A percentile compares a stretch with the other conserved stretches of the same genome.
These are phyloP conservation scores for Gossypium bickii DNA, from an alignment of 345 rosid genomes.

Conservation along the genomic window DNA sequence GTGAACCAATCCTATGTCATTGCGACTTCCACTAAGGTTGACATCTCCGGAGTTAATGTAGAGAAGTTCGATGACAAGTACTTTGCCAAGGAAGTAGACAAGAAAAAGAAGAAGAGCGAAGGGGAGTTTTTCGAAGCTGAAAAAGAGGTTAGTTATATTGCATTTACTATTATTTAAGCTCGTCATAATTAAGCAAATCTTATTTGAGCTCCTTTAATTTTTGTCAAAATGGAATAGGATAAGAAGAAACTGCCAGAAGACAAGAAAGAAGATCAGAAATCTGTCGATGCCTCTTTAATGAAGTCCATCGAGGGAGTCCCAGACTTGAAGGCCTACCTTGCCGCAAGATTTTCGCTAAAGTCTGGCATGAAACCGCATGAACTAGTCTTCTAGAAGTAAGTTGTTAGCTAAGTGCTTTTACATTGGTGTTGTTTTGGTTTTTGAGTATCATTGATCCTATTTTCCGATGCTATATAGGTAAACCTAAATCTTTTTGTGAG, in stretches of 20 bases:
- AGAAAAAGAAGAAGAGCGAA: constrained; percentile 73
- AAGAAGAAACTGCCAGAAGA: constrained; percentile 55
- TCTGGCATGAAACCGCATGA: constrained; percentile 83
- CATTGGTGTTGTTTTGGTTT: constrained; percentile 12
- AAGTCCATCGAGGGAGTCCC: constrained; percentile 63
- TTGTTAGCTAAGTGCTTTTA: constrained; percentile 6
- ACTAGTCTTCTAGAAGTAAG: constrained; percentile 52
- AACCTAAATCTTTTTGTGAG: not conserved
- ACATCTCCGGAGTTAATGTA: constrained; percentile 44
- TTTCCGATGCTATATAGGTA: not conserved
- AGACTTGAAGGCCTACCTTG: constrained; percentile 66
- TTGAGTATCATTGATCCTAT: not conserved
- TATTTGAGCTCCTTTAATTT: not conserved
- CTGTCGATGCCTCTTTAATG: constrained; percentile 54
- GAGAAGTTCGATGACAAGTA: constrained; percentile 63
- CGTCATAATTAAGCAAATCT: not conserved
- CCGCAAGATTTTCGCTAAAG: constrained; percentile 76
- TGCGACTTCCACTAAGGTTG: constrained; percentile 72
- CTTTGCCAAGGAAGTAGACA: constrained; percentile 60
- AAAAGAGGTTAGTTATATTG: constrained; percentile 48
- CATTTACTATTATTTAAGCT: not conserved
- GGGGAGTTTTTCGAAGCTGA: constrained; percentile 82
- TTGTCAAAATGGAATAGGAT: constrained; percentile 34
- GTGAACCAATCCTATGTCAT: constrained; percentile 66
- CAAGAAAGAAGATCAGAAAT: constrained; percentile 89